Percentiles rank a stretch among this genome's conserved stretches.
Conservation (phyloP, 352 stramenopile species). For the Globisporangium lucens region DNA sequence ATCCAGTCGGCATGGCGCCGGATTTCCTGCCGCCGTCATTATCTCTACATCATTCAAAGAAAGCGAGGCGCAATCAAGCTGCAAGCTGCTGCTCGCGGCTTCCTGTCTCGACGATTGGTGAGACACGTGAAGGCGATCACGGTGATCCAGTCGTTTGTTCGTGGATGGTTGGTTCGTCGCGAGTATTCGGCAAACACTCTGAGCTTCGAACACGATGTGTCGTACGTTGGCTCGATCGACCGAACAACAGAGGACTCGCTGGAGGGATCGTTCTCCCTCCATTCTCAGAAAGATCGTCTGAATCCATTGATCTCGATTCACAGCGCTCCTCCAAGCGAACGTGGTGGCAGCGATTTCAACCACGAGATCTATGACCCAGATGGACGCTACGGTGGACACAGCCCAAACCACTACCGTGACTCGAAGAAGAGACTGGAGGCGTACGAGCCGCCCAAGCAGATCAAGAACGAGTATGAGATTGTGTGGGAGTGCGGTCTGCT, state of each 20-base stretch:
- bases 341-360: conserved; percentile 35
- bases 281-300: conserved; percentile 33
- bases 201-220: conserved; percentile 77
- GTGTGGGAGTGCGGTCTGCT: conserved; percentile 85
- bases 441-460: conserved; percentile 63
- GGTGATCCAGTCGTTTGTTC: conserved; percentile 76
- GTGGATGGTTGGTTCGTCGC: conserved; percentile 76
- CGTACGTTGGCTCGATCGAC: conserved; percentile 67
- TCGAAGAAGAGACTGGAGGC: conserved; percentile 59
- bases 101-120: conserved; percentile 37
- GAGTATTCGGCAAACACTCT: conserved; percentile 77
- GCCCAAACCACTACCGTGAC: conserved; percentile 38
- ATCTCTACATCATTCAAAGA: conserved; percentile 31
- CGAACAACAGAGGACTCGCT: conserved; percentile 44
- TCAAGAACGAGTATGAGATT: conserved; percentile 83
- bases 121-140: conserved; percentile 43
- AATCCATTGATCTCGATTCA: conserved; percentile 56
- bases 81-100: conserved; percentile 48
- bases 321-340: conserved; percentile 55
- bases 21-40: conserved; percentile 42
- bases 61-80: conserved; percentile 48
- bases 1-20: conserved; percentile 59
- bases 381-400: conserved; percentile 37
- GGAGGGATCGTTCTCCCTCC: conserved; percentile 41
- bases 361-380: conserved; percentile 50